These are phyloP conservation scores for Dictyophora rubrovolvata DNA, from an alignment of 768 basidiomycete species.

Conservation along the genomic window DNA sequence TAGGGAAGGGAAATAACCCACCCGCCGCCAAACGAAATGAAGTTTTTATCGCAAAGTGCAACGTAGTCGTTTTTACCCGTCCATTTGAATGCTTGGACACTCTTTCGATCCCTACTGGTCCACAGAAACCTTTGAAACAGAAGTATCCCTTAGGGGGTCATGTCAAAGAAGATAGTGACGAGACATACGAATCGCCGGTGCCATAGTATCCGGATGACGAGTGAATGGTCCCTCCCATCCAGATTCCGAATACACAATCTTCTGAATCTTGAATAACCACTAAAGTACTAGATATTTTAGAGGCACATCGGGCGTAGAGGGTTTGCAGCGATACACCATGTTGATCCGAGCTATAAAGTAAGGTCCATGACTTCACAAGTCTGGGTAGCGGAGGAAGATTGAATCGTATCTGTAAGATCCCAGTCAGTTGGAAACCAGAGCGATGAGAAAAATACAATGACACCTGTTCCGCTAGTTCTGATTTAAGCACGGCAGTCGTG, in stretches of 20 bases:
- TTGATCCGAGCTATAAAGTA: constrained; percentile 87
- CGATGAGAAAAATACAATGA: constrained; percentile 15
- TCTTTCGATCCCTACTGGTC: constrained; percentile 32
- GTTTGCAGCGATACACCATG: constrained; percentile 91
- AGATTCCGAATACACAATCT: constrained; percentile 70
- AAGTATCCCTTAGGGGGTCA: not conserved
- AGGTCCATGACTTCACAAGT: constrained; percentile 60
- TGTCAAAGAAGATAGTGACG: constrained; percentile 12
- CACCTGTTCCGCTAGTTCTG: constrained; percentile 52
- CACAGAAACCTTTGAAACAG: constrained; percentile 58
- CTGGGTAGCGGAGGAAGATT: constrained; percentile 66
- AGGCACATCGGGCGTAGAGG: constrained; percentile 60
- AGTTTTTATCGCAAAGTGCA: constrained; percentile 70
- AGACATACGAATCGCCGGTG: constrained; percentile 70
- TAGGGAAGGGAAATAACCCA: constrained; percentile 28
- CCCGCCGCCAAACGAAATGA: constrained; percentile 90
- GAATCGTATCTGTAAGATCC: constrained; percentile 45
- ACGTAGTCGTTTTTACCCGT: constrained; percentile 89
- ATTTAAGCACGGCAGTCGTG: constrained; percentile 42
- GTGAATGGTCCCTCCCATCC: constrained; percentile 64
- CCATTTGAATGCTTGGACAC: constrained; percentile 62
- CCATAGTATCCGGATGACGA: constrained; percentile 70
- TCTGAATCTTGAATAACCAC: constrained; percentile 56
- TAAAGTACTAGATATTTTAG: constrained; percentile 38
- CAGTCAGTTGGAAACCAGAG: constrained; percentile 2